phyloP scores from a whole-genome alignment of 2,329 filamentous ascomycete species.

The Talaromyces amestolkiae region DNA sequence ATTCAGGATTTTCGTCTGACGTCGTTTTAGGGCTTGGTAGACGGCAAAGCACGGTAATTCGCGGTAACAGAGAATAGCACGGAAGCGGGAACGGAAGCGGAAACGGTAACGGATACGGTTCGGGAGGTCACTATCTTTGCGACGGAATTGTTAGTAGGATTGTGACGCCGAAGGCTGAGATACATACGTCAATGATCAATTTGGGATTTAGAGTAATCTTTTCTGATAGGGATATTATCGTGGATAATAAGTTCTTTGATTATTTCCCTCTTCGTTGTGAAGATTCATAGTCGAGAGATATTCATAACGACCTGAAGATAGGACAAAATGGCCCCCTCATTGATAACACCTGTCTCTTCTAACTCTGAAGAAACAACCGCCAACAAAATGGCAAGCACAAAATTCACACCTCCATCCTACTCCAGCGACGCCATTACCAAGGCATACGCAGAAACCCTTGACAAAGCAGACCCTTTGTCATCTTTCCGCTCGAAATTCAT shows the following conservation, averaged over 20 bases:
- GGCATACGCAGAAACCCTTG: constrained; percentile 51
- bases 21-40: not conserved
- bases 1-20: not conserved
- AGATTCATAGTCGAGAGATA: not conserved
- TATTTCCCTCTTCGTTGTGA: not conserved
- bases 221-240: not conserved
- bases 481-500: constrained; percentile 68
- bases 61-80: not conserved
- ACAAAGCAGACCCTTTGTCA: constrained; percentile 59
- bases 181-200: constrained; percentile 3
- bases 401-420: constrained; percentile 1
- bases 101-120: constrained; percentile 21
- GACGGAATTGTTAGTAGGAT: not conserved
- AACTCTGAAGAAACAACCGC: not conserved
- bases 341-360: not conserved
- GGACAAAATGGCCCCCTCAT: constrained; percentile 1
- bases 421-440: constrained; percentile 28
- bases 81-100: constrained; percentile 18
- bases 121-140: not conserved
- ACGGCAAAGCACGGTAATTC: constrained; percentile 2
- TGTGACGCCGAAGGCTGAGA: not conserved
- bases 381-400: not conserved
- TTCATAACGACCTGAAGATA: not conserved
- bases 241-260: not conserved
- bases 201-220: not conserved